Evolutionary conservation across 2,329 filamentous ascomycete genomes (phyloP).

Genomic region (Talaromyces sp.): DNA sequence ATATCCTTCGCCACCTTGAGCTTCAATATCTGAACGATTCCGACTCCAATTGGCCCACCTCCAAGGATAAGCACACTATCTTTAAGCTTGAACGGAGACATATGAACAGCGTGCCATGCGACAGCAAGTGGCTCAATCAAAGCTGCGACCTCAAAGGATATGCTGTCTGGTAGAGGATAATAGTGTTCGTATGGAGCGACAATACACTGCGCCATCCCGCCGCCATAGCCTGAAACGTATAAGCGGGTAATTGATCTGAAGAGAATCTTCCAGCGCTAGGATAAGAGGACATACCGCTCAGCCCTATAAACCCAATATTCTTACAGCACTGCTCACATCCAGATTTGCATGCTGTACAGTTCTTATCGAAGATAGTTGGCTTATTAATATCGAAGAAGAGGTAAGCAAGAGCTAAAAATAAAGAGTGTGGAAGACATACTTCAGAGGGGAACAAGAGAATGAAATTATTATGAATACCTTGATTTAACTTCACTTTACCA

Average conservation of each 20-base stretch:
- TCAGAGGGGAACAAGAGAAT: no score
- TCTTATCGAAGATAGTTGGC: no score
- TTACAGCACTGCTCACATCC: no score
- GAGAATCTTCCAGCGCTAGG: constrained; percentile 52
- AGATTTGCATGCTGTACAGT: no score
- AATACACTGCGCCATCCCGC: constrained; percentile 29
- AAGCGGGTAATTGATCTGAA: no score
- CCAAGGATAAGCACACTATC: constrained; percentile 60
- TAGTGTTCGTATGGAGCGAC: constrained; percentile 26
- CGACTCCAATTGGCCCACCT: constrained; percentile 65
- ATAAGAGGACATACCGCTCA: background rate
- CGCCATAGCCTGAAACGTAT: no score
- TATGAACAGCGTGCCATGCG: constrained; percentile 64
- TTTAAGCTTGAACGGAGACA: constrained; percentile 49
- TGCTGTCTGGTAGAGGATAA: constrained; percentile 26
- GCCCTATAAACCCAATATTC: background rate
- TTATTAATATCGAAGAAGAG: no score
- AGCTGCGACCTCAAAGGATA: constrained; percentile 38
- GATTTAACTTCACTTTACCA: no score
- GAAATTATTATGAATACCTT: no score
- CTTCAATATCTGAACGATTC: constrained; percentile 59
- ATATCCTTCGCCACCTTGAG: constrained; percentile 58
- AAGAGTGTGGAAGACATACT: no score
- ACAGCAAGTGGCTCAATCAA: constrained; percentile 66
- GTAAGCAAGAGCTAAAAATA: no score